Evolutionary conservation across 1,284 basidiomycete species (phyloP), one percentile per base, ranked within the genome.

Genomic region (Hemileia vastatrix): DNA sequence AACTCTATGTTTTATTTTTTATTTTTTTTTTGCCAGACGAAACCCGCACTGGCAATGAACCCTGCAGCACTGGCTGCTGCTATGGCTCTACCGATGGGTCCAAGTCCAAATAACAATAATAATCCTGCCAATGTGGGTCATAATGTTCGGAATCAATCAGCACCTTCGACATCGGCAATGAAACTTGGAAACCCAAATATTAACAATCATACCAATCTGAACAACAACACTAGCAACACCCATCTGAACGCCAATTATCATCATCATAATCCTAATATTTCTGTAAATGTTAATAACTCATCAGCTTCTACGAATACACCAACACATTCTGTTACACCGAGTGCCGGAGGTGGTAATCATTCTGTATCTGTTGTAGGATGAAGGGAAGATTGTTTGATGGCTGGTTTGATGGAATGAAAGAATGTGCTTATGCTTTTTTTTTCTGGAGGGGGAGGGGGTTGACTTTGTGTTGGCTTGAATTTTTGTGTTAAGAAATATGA

Each of bases 21-120:
- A 23, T 3, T 9, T 27, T 4, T 2, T 24, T 32, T 6, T n/a
- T 36, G 4, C 4, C 50, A 63, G 60, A 54, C 60, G 18, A 63
- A 63, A 54, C 60, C 60, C 18, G 60, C 60, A 18, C 33, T 63
- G 21, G 60, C 60, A 15, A 63, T 54, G 6, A 63, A 63, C 48
- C 60, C 60, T 4, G 60, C 60, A 13, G 60, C 60, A 15, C 19
- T 63, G 6, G 51, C 44, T 49, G 52, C 52, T 15, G 60, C 60
- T 33, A 54, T 45, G n/a, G 53, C 55, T 51, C 40, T 63, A 24
- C 49, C 52, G 15, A 18, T 63, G 32, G 60, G 55, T 47, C 56
- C 55, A 33, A 63, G 60, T 13, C 60, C 60, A 1, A 53, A 63
- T 24, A 54, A 54, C 1, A 63, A 63, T 55, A 54, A 63, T 31